These are phyloP conservation scores for Cyclanthera cordifolia DNA, from an alignment of 306 rosid genomes.

Conservation along the genomic window DNA sequence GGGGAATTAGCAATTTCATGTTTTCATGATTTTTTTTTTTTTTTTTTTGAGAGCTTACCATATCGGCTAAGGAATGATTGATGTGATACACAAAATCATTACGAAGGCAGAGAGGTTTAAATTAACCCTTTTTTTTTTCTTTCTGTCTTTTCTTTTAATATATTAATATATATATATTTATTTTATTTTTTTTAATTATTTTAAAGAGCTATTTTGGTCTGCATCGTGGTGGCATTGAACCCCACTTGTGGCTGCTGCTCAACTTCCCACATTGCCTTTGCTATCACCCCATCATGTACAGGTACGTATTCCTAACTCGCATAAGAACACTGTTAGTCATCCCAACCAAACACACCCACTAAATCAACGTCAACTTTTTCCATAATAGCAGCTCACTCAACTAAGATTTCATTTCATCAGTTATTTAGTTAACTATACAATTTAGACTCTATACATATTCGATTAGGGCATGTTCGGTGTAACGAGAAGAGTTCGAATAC, in stretches of 20 bases:
- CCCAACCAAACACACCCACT: constrained; percentile 14
- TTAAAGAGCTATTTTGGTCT: too few species aligned
- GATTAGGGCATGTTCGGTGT: too few species aligned
- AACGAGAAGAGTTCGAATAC: too few species aligned
- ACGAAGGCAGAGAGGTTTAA: constrained; percentile 14
- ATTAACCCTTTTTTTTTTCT: too few species aligned
- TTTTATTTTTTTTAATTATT: too few species aligned
- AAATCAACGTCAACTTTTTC: too few species aligned
- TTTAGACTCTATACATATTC: too few species aligned
- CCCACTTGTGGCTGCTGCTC: constrained; percentile 33
- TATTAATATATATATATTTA: too few species aligned
- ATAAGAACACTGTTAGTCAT: constrained; percentile 3
- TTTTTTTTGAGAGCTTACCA: constrained; percentile 14
- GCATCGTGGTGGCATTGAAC: constrained; percentile 36
- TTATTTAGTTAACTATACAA: too few species aligned
- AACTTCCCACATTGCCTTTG: constrained; percentile 38
- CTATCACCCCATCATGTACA: constrained; percentile 39
- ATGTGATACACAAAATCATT: constrained; percentile 25
- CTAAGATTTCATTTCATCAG: too few species aligned
- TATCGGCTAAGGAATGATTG: constrained; percentile 26
- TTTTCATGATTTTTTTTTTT: not conserved
- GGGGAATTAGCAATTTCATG: not conserved
- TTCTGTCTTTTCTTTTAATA: too few species aligned
- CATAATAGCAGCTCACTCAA: too few species aligned
- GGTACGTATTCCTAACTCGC: constrained; percentile 44